Conservation (phyloP, 2,329 filamentous ascomycete species). For the Lecanicillium sp. region DNA sequence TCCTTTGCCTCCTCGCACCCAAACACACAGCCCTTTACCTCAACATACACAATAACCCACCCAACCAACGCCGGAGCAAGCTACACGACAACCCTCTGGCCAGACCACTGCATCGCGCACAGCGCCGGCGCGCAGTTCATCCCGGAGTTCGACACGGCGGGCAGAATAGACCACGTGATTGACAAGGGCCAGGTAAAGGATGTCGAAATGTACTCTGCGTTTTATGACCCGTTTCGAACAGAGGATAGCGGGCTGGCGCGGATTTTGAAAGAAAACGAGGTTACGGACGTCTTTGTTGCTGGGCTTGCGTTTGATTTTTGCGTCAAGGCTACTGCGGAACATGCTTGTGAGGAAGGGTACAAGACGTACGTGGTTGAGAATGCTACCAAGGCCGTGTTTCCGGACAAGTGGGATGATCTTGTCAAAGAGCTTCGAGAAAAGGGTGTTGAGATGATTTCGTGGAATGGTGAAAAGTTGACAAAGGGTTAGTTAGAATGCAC, state of each 20-base stretch:
- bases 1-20: slow-evolving; percentile 81
- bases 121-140: slow-evolving; percentile 67
- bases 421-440: slow-evolving; percentile 43
- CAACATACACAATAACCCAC: slow-evolving; percentile 56
- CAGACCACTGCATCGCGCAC: slow-evolving; percentile 75
- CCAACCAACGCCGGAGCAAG: slow-evolving; percentile 52
- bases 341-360: slow-evolving; percentile 71
- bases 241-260: slow-evolving; percentile 55
- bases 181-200: slow-evolving; percentile 68
- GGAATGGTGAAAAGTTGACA: slow-evolving; percentile 51
- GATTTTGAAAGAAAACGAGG: slow-evolving; percentile 42
- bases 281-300: slow-evolving; percentile 78
- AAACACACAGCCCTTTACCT: slow-evolving; percentile 58
- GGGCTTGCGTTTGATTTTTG: slow-evolving; percentile 88
- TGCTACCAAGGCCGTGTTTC: slow-evolving; percentile 65
- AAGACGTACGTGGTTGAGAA: slow-evolving; percentile 69
- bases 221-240: slow-evolving; percentile 69
- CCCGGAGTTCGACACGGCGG: slow-evolving; percentile 52
- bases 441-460: slow-evolving; percentile 56
- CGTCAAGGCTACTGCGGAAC: slow-evolving; percentile 71
- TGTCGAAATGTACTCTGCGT: slow-evolving; percentile 92
- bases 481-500: too few species aligned
- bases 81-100: slow-evolving; percentile 72
- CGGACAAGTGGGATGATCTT: slow-evolving; percentile 45
- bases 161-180: slow-evolving; percentile 55